Percentiles rank a stretch among this genome's conserved stretches.
phyloP scores from a whole-genome alignment of 2,329 filamentous ascomycete species.

The Phaeophleospora eucalypticola region DNA sequence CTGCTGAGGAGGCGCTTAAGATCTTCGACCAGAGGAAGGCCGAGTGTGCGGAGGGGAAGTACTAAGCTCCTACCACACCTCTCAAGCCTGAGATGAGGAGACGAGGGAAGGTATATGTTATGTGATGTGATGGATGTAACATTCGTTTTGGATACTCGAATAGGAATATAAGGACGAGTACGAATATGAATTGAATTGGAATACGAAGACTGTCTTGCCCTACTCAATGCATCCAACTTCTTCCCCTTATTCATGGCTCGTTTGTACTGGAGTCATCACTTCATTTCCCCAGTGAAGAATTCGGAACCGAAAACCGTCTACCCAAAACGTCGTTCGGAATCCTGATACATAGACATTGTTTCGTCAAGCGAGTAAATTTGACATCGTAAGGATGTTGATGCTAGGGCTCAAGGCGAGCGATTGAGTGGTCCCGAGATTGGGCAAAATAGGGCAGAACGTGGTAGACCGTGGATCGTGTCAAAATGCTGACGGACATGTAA shows the following conservation, averaged over 20 bases:
- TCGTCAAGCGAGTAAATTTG: neutral
- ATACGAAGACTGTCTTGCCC: neutral
- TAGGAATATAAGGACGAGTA: neutral
- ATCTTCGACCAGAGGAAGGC: conserved; percentile 74
- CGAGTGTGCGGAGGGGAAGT: conserved; percentile 58
- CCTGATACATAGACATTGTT: neutral
- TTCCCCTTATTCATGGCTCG: too few species aligned
- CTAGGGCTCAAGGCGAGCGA: too few species aligned
- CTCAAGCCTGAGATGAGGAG: too few species aligned
- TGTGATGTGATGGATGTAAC: neutral
- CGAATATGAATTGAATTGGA: neutral
- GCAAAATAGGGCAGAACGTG: too few species aligned
- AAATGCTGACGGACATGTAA: neutral
- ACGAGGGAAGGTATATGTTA: neutral
- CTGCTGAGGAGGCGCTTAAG: conserved; percentile 77
- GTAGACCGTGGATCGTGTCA: neutral
- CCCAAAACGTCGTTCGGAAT: too few species aligned
- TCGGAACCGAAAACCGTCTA: too few species aligned
- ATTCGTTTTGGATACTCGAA: neutral
- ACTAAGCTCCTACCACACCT: too few species aligned
- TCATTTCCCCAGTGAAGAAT: too few species aligned
- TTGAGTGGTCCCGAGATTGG: too few species aligned
- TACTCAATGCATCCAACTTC: too few species aligned
- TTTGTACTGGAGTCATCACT: too few species aligned
- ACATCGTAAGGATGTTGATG: too few species aligned